These are phyloP conservation scores for Phoma sp. DNA, from an alignment of 2,329 filamentous ascomycete genomes.

Conservation along the genomic window DNA sequence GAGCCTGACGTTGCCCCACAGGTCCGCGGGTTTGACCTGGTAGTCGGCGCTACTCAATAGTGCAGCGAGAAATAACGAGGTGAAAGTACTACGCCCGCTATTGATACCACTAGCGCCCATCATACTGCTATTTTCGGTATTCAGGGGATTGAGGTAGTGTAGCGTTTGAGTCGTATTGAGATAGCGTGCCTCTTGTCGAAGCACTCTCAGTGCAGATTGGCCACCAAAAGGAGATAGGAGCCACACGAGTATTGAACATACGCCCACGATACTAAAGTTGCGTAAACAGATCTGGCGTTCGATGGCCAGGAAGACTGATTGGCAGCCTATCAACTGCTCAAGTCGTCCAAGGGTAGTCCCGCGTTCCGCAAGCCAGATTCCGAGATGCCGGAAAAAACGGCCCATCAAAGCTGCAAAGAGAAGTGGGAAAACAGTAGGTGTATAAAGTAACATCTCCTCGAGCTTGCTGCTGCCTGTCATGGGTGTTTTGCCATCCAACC, in stretches of 20 bases:
- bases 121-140: conserved; percentile 18
- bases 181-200: conserved; percentile 22
- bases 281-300: conserved; percentile 38
- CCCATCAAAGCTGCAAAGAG: conserved; percentile 42
- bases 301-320: conserved; percentile 39
- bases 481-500: conserved; percentile 27
- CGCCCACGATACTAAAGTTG: conserved; percentile 32
- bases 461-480: conserved; percentile 24
- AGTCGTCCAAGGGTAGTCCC: conserved; percentile 40
- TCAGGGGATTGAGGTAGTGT: conserved; percentile 28
- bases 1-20: conserved; percentile 40
- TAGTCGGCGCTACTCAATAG: conserved; percentile 34
- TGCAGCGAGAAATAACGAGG: conserved; percentile 30
- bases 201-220: conserved; percentile 37
- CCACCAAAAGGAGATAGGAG: conserved; percentile 39
- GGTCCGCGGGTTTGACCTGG: conserved; percentile 30
- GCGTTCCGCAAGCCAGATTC: conserved; percentile 35
- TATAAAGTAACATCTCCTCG: conserved; percentile 28
- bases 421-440: conserved; percentile 39
- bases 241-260: conserved; percentile 34
- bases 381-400: conserved; percentile 34
- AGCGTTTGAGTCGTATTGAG: conserved; percentile 19
- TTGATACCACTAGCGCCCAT: conserved; percentile 19
- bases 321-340: conserved; percentile 38
- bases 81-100: conserved; percentile 27